These are phyloP conservation scores for Plectosphaerella cucumerina DNA, from an alignment of 2,329 filamentous ascomycete genomes.

Conservation along the genomic window DNA sequence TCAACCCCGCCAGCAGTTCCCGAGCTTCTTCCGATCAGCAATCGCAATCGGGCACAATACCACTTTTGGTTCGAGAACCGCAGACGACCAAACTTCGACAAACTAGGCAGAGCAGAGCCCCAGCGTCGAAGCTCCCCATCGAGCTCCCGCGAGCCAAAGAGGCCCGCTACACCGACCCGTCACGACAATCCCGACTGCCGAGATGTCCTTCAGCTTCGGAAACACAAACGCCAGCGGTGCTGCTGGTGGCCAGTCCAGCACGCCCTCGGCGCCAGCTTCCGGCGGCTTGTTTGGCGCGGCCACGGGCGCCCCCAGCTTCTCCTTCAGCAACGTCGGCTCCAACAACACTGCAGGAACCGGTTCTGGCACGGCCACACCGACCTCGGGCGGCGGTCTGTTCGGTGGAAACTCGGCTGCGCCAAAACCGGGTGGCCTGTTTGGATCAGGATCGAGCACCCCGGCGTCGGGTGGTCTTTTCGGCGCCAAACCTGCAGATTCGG, in stretches of 20 bases:
- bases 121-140: background rate
- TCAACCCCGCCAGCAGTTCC: background rate
- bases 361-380: slow-evolving; percentile 18
- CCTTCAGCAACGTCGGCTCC: slow-evolving; percentile 29
- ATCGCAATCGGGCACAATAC: too few species aligned
- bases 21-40: background rate
- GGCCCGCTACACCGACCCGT: background rate
- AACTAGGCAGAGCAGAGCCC: too few species aligned
- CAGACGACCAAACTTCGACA: background rate
- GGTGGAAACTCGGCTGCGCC: slow-evolving; percentile 18
- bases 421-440: slow-evolving; percentile 20
- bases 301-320: slow-evolving; percentile 29
- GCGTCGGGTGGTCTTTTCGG: slow-evolving; percentile 24
- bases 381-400: slow-evolving; percentile 24
- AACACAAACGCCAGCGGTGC: slow-evolving; percentile 21
- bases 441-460: slow-evolving; percentile 17
- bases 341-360: slow-evolving; percentile 12
- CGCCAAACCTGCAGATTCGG: slow-evolving; percentile 10
- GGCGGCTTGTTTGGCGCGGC: slow-evolving; percentile 35
- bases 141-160: background rate
- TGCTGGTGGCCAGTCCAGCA: slow-evolving; percentile 13
- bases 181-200: slow-evolving; percentile 1
- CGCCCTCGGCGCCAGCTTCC: slow-evolving; percentile 32
- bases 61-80: background rate
- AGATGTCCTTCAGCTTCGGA: slow-evolving; percentile 37